Conservation (phyloP, 2,329 filamentous ascomycete species). For the Spiromastix sp. region DNA sequence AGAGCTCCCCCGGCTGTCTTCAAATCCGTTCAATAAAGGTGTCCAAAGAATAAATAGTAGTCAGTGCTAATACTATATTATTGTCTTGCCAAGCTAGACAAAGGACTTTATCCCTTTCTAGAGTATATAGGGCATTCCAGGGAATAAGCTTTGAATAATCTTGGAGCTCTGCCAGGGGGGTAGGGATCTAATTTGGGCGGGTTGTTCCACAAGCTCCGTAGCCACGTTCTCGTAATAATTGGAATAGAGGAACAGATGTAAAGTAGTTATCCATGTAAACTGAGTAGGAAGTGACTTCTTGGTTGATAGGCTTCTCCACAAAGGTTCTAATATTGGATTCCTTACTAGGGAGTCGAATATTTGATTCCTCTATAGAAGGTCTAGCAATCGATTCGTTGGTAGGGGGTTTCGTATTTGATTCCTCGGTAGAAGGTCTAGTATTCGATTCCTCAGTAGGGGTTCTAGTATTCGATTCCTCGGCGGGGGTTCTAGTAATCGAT, state of each 20-base stretch:
- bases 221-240: neutral
- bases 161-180: neutral
- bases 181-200: neutral
- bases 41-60: neutral
- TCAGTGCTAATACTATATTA: slow-evolving; percentile 2
- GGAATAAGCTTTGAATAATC: neutral
- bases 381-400: neutral
- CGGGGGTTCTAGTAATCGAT: neutral
- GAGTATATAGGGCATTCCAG: neutral
- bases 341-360: neutral
- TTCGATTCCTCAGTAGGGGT: neutral
- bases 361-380: neutral
- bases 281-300: neutral
- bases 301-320: too few species aligned
- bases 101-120: neutral
- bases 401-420: neutral
- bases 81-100: slow-evolving; percentile 1
- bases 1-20: neutral
- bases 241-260: neutral
- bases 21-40: neutral
- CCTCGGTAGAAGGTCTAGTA: neutral
- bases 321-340: too few species aligned
- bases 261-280: slow-evolving; percentile 3
- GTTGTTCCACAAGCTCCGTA: neutral
- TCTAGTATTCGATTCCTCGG: neutral